Percentiles rank a stretch among this genome's conserved stretches.
Evolutionary conservation across 2,329 filamentous ascomycete species (phyloP).

Genomic region (Pyricularia sp.): DNA sequence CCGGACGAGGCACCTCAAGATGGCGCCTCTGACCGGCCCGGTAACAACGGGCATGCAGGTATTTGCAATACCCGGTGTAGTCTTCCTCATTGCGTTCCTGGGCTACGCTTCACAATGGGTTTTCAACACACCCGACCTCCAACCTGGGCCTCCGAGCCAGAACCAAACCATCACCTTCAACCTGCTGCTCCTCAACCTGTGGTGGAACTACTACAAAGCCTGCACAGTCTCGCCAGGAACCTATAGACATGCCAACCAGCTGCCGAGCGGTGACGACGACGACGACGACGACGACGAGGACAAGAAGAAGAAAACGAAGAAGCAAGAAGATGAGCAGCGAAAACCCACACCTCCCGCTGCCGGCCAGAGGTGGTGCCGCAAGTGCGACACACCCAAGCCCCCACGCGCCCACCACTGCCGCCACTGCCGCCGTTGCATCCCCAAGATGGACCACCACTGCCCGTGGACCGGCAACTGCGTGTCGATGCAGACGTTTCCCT

Average conservation of each 20-base stretch:
- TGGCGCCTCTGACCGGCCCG: conserved; percentile 17
- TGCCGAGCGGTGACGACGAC: conserved; percentile 12
- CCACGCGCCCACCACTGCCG: conserved; percentile 72
- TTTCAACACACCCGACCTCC: conserved; percentile 45
- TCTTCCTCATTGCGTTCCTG: conserved; percentile 53
- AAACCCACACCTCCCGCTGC: conserved; percentile 13
- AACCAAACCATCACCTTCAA: conserved; percentile 54
- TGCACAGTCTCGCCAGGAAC: conserved; percentile 45
- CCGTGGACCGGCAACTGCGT: conserved; percentile 79
- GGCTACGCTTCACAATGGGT: conserved; percentile 61
- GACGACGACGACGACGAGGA: background rate
- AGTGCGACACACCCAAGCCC: conserved; percentile 62
- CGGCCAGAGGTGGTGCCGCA: conserved; percentile 51
- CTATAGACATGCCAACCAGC: conserved; percentile 27
- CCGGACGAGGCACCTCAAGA: background rate
- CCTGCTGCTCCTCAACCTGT: conserved; percentile 45
- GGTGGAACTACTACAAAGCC: conserved; percentile 55
- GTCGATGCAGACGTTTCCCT: conserved; percentile 66
- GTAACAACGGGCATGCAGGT: conserved; percentile 32
- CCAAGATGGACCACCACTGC: conserved; percentile 79
- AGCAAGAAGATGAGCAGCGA: background rate
- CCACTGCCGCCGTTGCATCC: conserved; percentile 59
- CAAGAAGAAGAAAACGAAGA: conserved; percentile 1
- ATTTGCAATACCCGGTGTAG: conserved; percentile 57
- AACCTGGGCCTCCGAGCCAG: conserved; percentile 44